Conservation (phyloP, 129 eudicot species). For the Helianthus annuus region HanXRQr2.0-SUNRISE NC_035449.2:4276197-4276696, state of each 20-base stretch:
- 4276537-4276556: no score
- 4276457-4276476: no score
- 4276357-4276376: no score
- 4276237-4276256: conserved; percentile 36
- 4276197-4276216: conserved; percentile 20
- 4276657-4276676: neutral
- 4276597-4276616: conserved; percentile 14
- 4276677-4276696: neutral
- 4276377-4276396: no score
- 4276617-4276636: neutral
- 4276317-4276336: conserved; percentile 22
- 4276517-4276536: no score
- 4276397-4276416: no score
- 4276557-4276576: no score
- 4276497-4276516: no score
- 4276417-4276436: no score
- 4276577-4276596: neutral
- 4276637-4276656: neutral
- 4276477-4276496: no score
- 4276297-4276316: conserved; percentile 27
- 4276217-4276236: conserved; percentile 29
- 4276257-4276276: conserved; percentile 28
- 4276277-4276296: conserved; percentile 21
- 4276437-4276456: no score
- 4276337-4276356: neutral